A percentile compares a stretch with the other conserved stretches of the same genome.
These are phyloP conservation scores for Scalesia atractyloides DNA, from an alignment of 129 eudicot genomes.

Conservation along the genomic window DNA sequence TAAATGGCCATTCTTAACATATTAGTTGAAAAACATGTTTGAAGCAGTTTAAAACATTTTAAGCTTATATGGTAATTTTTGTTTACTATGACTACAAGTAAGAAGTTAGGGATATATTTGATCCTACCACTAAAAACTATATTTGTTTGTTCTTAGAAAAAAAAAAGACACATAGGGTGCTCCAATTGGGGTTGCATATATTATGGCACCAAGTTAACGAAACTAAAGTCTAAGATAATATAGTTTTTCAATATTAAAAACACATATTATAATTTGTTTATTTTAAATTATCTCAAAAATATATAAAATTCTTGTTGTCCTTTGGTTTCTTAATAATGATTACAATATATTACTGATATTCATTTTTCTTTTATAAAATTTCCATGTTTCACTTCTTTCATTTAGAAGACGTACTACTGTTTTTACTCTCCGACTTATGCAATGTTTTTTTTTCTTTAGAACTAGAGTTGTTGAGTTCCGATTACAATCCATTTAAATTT, in stretches of 20 bases:
- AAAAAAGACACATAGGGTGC: slow-evolving; percentile 33
- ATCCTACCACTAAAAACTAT: slow-evolving; percentile 3
- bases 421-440: no score
- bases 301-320: background rate
- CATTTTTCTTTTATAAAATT: background rate
- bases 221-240: slow-evolving; percentile 17
- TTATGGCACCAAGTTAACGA: slow-evolving; percentile 25
- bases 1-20: background rate
- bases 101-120: background rate
- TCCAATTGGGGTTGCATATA: slow-evolving; percentile 35
- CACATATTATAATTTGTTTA: background rate
- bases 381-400: background rate
- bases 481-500: no score
- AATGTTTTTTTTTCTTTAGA: no score
- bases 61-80: background rate
- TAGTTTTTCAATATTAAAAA: slow-evolving; percentile 9
- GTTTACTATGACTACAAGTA: background rate
- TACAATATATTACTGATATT: slow-evolving; percentile 1
- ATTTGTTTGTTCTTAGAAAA: slow-evolving; percentile 12
- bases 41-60: background rate
- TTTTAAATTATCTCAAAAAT: background rate
- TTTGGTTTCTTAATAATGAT: background rate
- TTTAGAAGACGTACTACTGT: no score
- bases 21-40: background rate
- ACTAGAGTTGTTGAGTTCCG: no score